Evolutionary conservation across 1,284 basidiomycete genomes (phyloP), one percentile per base, ranked within the genome.

Genomic region (Neonothopanus nambi): DNA sequence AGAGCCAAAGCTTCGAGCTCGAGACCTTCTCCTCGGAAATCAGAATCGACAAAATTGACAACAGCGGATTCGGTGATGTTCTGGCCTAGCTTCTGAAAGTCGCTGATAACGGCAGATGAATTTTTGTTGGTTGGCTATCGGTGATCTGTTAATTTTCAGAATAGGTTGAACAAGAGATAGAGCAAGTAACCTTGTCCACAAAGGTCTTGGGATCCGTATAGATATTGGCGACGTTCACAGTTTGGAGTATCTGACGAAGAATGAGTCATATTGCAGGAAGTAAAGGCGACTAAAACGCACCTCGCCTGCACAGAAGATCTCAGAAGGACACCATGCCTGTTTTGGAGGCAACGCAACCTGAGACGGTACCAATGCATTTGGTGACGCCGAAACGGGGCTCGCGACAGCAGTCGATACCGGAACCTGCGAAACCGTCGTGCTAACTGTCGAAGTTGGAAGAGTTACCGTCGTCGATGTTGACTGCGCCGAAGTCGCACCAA

Each of bases 181-280:
- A 11, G 20, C 9, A 13, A 45, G 67, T 30, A 51, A 73, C 76
- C 63, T 80, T 96, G 77, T 97, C 94, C 13, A 91, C 88, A 66
- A 97, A 90, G 0, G 90, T 93, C 72, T 97, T 97, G 49, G 86
- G 86, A 69, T 98, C 95, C 0, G 76, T 64, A 67, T 83, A 98
- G 33, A 92, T 72, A 24, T 79, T 67, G 0, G 93, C 87, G 41
- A 96, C 62, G 70, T 95, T 89, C 53, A 96, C 86, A 1, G 91
- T 88, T 80, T 95, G 92, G 28, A 95, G 74, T 5, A 95, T 65
- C 89, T 92, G 57, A 20, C 1, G 44, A 28, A 23, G 50, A 45
- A 30, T 45, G 15, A 18, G 38, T 24, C 41, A 56, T n/a, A 37
- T 53, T 18, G 42, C 26, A 53, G 35, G 44, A 30, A 33, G 26